Conservation (phyloP, 1,284 basidiomycete genomes). For the Ganoderma boninense region DNA sequence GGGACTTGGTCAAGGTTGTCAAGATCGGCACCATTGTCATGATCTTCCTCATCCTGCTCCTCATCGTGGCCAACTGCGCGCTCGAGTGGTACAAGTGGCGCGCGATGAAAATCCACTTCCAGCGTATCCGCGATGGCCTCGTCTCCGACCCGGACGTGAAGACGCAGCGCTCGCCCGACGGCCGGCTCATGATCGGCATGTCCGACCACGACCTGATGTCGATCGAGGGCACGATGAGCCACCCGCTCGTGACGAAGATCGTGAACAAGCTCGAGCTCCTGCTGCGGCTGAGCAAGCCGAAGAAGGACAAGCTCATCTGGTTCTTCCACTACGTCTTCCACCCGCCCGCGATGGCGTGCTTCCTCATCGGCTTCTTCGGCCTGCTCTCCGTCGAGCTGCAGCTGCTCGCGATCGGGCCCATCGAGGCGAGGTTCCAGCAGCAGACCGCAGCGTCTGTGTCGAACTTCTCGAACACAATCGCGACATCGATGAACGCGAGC, state of each 20-base stretch:
- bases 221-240: slow-evolving; percentile 69
- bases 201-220: slow-evolving; percentile 81
- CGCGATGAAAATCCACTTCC: slow-evolving; percentile 68
- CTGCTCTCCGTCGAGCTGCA: slow-evolving; percentile 91
- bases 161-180: slow-evolving; percentile 47
- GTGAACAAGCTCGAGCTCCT: slow-evolving; percentile 59
- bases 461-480: slow-evolving; percentile 77
- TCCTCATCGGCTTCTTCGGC: slow-evolving; percentile 91
- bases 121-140: slow-evolving; percentile 79
- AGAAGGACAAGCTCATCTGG: slow-evolving; percentile 77
- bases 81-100: slow-evolving; percentile 87
- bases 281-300: slow-evolving; percentile 62
- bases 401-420: slow-evolving; percentile 75
- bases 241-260: slow-evolving; percentile 76
- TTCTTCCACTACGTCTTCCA: slow-evolving; percentile 92
- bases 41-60: slow-evolving; percentile 64
- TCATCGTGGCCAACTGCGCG: slow-evolving; percentile 70
- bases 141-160: slow-evolving; percentile 66
- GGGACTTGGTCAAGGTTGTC: slow-evolving; percentile 77
- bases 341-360: slow-evolving; percentile 87
- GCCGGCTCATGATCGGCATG: slow-evolving; percentile 53
- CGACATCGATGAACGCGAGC: slow-evolving; percentile 79
- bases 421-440: slow-evolving; percentile 69
- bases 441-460: slow-evolving; percentile 67
- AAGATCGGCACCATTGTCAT: slow-evolving; percentile 82